These are phyloP conservation scores for Nitzschia putrida DNA, from an alignment of 108 stramenopile species.

Conservation along the genomic window DNA sequence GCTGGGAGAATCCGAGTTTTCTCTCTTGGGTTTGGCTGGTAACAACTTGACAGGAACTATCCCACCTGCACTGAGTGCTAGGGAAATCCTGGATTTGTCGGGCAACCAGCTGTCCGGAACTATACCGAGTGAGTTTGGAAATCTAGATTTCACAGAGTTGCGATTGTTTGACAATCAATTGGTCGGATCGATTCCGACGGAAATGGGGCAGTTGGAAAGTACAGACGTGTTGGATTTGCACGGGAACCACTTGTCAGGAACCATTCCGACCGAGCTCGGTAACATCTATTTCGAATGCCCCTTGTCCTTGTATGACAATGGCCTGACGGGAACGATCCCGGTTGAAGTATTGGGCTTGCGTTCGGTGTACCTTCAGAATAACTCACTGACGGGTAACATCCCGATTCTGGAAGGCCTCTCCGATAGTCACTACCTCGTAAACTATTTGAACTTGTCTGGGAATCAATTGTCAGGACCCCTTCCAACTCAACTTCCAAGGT, in stretches of 20 bases:
- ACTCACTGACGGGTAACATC: constrained; percentile 26
- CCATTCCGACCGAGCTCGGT: constrained; percentile 44
- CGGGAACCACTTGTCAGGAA: constrained; percentile 31
- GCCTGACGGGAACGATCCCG: constrained; percentile 32
- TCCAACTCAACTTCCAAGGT: constrained; percentile 6
- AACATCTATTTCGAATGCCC: constrained; percentile 11
- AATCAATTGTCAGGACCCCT: constrained; percentile 21
- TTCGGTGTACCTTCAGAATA: neutral
- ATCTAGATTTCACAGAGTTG: constrained; percentile 13
- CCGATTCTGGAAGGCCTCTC: constrained; percentile 40
- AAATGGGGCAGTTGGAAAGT: constrained; percentile 2
- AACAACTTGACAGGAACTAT: constrained; percentile 24
- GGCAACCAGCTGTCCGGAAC: constrained; percentile 43
- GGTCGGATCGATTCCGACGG: constrained; percentile 10
- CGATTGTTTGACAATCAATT: constrained; percentile 18
- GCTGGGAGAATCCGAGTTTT: no score
- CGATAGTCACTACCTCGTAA: constrained; percentile 1
- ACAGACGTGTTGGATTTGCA: constrained; percentile 22
- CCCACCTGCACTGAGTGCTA: constrained; percentile 8
- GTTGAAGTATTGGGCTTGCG: constrained; percentile 13
- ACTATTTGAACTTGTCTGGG: constrained; percentile 16
- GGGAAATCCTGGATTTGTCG: constrained; percentile 63
- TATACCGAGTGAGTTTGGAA: constrained; percentile 15
- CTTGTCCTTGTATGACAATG: constrained; percentile 33
- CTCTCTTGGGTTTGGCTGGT: no score